Evolutionary conservation across 164 flowering plant species (phyloP), one percentile per base, ranked within the genome.

Genomic region (Saururus chinensis): DNA sequence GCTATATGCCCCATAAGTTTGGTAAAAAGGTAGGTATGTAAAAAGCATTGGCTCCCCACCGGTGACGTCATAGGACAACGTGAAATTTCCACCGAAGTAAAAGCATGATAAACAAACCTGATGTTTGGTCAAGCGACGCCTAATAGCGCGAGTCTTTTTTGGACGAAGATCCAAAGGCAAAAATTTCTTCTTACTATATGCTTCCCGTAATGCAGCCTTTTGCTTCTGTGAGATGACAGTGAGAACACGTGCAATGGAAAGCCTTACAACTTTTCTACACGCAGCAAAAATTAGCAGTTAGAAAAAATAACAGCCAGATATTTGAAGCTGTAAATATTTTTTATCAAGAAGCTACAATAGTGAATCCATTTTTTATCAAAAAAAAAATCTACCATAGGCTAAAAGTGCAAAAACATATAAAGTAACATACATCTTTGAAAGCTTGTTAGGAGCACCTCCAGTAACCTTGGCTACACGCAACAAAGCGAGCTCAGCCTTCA

Each of bases 191-290:
- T 82, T 84, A 84, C 84, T 84, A 79, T 81, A 84, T 0, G 73
- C 88, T 49, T 84, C 92, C 61, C 96, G 82, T 66, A 88, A 61
- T 0, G 84, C 88, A 26, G 88, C 74, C 72, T 86, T 88, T 73
- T 88, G 88, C 68, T 77, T 86, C 80, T 88, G 90, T 5, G 87
- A 81, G n/a, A 84, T 84, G 40, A 88, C 90, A 5, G 92, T 88
- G 71, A 86, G 71, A 19, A 86, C 88, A 61, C 81, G 87, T 0
- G 90, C 92, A 65, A 86, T 83, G 16, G 88, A 82, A 61, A 77
- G 40, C 80, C 96, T 86, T 62, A 88, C 96, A 62, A 86, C 87
- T 81, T 88, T 88, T n/a, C 92, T 88, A 80, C 73, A 72, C 37
- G 40, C 3, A 52, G 23, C 16, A 23, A 25, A 62, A 8, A 25